A percentile compares a stretch with the other conserved stretches of the same genome.
Conservation (phyloP, 1,139 yeast species). For the Pichia sp. region DNA sequence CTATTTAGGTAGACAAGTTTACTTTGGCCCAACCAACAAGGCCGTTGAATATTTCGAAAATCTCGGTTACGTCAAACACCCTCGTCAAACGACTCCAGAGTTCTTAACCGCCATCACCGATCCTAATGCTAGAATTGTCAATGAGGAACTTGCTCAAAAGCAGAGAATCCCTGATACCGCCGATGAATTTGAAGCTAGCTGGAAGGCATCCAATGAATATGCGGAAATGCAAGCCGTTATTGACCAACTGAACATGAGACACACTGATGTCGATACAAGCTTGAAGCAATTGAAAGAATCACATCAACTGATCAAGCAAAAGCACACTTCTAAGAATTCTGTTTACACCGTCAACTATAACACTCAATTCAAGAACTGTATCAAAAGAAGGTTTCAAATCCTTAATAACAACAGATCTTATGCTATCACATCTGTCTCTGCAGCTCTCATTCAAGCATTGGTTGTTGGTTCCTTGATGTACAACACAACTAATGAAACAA, state of each 20-base stretch:
- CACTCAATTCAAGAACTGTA: constrained; percentile 40
- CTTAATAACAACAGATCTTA: constrained; percentile 42
- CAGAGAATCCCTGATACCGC: constrained; percentile 26
- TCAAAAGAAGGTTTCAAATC: constrained; percentile 40
- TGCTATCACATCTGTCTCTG: constrained; percentile 39
- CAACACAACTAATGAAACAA: constrained; percentile 28
- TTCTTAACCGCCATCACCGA: constrained; percentile 72
- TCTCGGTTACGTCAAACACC: constrained; percentile 67
- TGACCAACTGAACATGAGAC: not conserved
- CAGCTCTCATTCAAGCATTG: constrained; percentile 39
- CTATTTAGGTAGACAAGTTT: constrained; percentile 75
- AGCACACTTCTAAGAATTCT: constrained; percentile 29
- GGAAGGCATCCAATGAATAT: constrained; percentile 35
- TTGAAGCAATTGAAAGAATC: not conserved
- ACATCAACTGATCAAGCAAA: constrained; percentile 30
- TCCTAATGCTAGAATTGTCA: constrained; percentile 39
- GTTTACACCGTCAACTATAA: constrained; percentile 38
- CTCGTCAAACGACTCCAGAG: constrained; percentile 79
- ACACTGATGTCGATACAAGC: not conserved
- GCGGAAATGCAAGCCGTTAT: constrained; percentile 24
- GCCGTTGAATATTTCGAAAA: constrained; percentile 56
- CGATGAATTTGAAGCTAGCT: constrained; percentile 42
- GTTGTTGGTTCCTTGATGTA: constrained; percentile 35
- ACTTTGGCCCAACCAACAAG: constrained; percentile 51
- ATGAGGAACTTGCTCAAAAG: constrained; percentile 38